phyloP scores from a whole-genome alignment of 2,329 filamentous ascomycete species.

The Exserohilum rostratum region DNA sequence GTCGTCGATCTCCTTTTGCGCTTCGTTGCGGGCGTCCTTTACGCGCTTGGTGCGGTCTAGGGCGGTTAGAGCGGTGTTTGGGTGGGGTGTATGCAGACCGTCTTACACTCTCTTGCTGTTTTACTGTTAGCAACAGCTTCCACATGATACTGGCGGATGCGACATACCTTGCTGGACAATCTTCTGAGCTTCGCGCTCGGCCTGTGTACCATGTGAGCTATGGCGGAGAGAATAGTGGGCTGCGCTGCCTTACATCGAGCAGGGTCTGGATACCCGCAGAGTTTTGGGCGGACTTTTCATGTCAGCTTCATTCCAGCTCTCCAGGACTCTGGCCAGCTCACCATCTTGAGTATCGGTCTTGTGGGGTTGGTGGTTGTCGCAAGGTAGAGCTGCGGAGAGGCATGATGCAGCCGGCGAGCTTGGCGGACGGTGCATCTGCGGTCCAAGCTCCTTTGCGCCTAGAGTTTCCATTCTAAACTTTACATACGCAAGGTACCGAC shows the following conservation, averaged over 20 bases:
- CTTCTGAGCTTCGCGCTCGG: conserved; percentile 97
- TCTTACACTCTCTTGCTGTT: conserved; percentile 83
- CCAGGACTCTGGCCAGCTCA: conserved; percentile 7
- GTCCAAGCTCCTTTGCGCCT: conserved; percentile 41
- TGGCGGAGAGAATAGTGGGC: conserved; percentile 26
- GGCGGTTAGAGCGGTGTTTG: conserved; percentile 27
- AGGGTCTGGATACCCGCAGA: conserved; percentile 98
- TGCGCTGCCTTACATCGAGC: conserved; percentile 77
- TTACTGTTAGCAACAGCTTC: conserved; percentile 18
- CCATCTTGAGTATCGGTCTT: conserved; percentile 33
- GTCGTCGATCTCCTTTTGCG: conserved; percentile 95
- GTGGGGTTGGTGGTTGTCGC: conserved; percentile 26
- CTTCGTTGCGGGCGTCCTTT: conserved; percentile 93
- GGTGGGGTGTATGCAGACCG: conserved; percentile 7
- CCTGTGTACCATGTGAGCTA: conserved; percentile 63
- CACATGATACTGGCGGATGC: background rate
- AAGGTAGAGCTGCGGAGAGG: conserved; percentile 27
- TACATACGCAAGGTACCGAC: background rate
- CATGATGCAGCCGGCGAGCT: conserved; percentile 34
- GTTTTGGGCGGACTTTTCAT: conserved; percentile 87
- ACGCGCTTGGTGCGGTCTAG: conserved; percentile 93
- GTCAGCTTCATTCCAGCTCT: conserved; percentile 26
- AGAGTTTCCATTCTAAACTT: conserved; percentile 20
- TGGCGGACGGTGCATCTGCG: conserved; percentile 28
- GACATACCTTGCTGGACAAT: conserved; percentile 91